Evolutionary conservation across 805 yeast genomes (phyloP), one percentile per base, ranked within the genome.

Genomic region (Myxozyma melibiosi): DNA sequence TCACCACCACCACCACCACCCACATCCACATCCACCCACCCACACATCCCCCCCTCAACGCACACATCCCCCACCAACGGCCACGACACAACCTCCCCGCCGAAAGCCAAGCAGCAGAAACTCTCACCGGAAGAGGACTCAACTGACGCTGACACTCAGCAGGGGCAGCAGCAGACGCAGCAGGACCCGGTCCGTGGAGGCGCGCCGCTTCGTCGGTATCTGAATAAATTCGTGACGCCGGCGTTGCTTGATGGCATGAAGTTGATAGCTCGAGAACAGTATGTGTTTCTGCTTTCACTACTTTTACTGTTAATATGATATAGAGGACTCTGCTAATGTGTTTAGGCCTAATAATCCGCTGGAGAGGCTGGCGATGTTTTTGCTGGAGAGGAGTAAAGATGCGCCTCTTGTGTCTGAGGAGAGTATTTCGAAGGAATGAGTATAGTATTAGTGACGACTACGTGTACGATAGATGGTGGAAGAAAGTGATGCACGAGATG

Each of bases 131-230:
- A 38, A 31, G n/a, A n/a, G n/a, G n/a, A n/a, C n/a, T n/a, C n/a
- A n/a, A n/a, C n/a, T n/a, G n/a, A n/a, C n/a, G n/a, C n/a, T n/a
- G n/a, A n/a, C n/a, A n/a, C n/a, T n/a, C n/a, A n/a, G 33, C 33
- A 7, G 33, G 33, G 11, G 9, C 9, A 30, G 33, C 33, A 30
- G 33, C 33, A 30, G 33, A 6, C 6, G 33, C 33, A 30, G 33
- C 33, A 30, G 33, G 9, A 30, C 9, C 51, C 51, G 11, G 46
- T 39, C 16, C 62, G 62, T 14, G 88, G 89, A 7, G 94, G 94
- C 1, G 85, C 90, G 1, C 82, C 87, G 0, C 78, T 85, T 1
- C 78, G 96, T 62, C 79, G 77, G 64, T 88, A 86, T 76, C 74
- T 88, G 55, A 85, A 86, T 67, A 73, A 80, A 58, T 74, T 83